Conservation (phyloP, 1,139 yeast genomes). For the Hansenula sp. region DNA sequence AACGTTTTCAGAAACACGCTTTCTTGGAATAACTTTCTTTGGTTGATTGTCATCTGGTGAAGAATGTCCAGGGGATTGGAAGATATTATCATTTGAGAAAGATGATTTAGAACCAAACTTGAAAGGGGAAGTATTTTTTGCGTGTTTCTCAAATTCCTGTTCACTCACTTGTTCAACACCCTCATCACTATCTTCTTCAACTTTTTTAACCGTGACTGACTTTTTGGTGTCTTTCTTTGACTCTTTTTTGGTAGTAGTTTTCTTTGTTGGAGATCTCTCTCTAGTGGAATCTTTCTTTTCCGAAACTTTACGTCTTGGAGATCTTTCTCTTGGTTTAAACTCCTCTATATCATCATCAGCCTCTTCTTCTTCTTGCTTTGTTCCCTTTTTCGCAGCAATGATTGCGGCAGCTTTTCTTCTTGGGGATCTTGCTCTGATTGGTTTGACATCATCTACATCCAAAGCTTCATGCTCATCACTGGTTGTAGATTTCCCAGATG, state of each 20-base stretch:
- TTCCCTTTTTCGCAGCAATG: no score
- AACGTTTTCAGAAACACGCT: constrained; percentile 15
- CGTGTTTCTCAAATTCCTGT: background rate
- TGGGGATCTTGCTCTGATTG: background rate
- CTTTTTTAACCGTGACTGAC: background rate
- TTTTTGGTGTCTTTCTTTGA: background rate
- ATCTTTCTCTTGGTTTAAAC: constrained; percentile 1
- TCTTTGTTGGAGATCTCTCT: constrained; percentile 9
- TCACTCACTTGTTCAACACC: constrained; percentile 2
- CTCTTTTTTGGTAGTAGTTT: background rate
- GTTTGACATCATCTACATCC: background rate
- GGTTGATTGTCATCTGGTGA: constrained; percentile 11
- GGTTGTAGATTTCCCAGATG: background rate
- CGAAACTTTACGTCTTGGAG: constrained; percentile 1
- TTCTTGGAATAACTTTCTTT: constrained; percentile 19
- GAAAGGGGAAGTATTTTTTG: constrained; percentile 9
- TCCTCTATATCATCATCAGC: background rate
- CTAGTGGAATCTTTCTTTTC: background rate
- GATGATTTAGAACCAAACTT: constrained; percentile 21
- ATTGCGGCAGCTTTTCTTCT: background rate
- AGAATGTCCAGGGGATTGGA: constrained; percentile 29
- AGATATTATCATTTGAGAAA: constrained; percentile 38
- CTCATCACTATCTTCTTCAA: background rate
- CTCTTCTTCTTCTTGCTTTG: no score
- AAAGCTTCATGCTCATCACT: background rate